These are phyloP conservation scores for Naganishia antarctica DNA, from an alignment of 768 basidiomycete genomes.

Conservation along the genomic window DNA sequence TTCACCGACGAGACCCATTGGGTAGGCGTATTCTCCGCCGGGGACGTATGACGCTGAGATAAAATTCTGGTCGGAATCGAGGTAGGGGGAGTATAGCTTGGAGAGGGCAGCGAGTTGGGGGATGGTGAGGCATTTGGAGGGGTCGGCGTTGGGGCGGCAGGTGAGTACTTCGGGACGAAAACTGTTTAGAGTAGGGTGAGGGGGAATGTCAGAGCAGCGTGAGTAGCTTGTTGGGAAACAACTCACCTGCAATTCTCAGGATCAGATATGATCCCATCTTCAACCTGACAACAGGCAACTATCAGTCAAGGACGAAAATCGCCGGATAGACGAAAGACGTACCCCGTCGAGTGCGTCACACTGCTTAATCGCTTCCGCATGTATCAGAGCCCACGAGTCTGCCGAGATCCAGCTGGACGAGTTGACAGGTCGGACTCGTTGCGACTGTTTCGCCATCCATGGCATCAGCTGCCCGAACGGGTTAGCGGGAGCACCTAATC, in stretches of 20 bases:
- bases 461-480: slow-evolving; percentile 13
- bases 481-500: not conserved
- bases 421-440: not conserved
- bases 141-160: not conserved
- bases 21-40: slow-evolving; percentile 9
- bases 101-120: not conserved
- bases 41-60: not conserved
- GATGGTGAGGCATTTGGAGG: not conserved
- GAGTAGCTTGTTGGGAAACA: too few species aligned
- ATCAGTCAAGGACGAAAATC: not conserved
- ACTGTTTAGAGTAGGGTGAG: not conserved
- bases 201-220: not conserved
- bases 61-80: not conserved
- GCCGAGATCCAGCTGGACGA: not conserved
- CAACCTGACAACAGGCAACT: not conserved
- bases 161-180: not conserved
- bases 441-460: not conserved
- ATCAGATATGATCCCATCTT: not conserved
- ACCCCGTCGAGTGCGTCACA: not conserved
- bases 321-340: not conserved
- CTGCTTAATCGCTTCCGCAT: not conserved
- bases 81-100: not conserved
- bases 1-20: not conserved
- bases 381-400: not conserved
- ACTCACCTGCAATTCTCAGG: slow-evolving; percentile 5